Conservation (phyloP, 306 rosid species). For the Quercus parvula region DNA sequence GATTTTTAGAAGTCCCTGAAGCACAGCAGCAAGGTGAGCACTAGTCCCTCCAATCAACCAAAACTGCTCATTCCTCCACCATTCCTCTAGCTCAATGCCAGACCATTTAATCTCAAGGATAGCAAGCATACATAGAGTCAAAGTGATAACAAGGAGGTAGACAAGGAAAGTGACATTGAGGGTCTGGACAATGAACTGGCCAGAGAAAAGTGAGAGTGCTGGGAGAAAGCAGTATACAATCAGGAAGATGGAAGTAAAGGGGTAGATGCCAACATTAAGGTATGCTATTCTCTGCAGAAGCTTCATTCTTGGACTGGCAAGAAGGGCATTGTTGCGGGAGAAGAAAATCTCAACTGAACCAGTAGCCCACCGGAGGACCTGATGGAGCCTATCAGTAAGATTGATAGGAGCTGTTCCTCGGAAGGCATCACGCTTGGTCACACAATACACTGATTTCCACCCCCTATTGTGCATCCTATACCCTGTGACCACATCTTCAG, state of each 20-base stretch:
- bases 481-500: slow-evolving; percentile 97
- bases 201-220: slow-evolving; percentile 93
- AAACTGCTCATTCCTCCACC: slow-evolving; percentile 99
- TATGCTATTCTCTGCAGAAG: slow-evolving; percentile 81
- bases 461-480: slow-evolving; percentile 97
- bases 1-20: slow-evolving; percentile 87
- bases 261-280: slow-evolving; percentile 96
- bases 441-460: slow-evolving; percentile 95
- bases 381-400: slow-evolving; percentile 91
- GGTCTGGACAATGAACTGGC: slow-evolving; percentile 88
- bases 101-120: slow-evolving; percentile 95
- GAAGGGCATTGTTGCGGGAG: slow-evolving; percentile 87
- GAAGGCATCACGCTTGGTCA: slow-evolving; percentile 93
- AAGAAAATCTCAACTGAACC: slow-evolving; percentile 97
- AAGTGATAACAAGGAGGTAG: slow-evolving; percentile 67
- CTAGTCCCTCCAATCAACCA: slow-evolving; percentile 99
- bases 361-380: slow-evolving; percentile 96
- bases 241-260: slow-evolving; percentile 89
- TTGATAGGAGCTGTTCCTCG: slow-evolving; percentile 97
- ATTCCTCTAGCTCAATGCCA: slow-evolving; percentile 88
- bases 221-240: slow-evolving; percentile 97
- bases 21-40: slow-evolving; percentile 95
- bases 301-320: slow-evolving; percentile 87
- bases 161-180: slow-evolving; percentile 81
- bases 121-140: slow-evolving; percentile 81